Base-by-base conservation (phyloP, 2,329 filamentous ascomycete species). In the Onygena corvina region DNA sequence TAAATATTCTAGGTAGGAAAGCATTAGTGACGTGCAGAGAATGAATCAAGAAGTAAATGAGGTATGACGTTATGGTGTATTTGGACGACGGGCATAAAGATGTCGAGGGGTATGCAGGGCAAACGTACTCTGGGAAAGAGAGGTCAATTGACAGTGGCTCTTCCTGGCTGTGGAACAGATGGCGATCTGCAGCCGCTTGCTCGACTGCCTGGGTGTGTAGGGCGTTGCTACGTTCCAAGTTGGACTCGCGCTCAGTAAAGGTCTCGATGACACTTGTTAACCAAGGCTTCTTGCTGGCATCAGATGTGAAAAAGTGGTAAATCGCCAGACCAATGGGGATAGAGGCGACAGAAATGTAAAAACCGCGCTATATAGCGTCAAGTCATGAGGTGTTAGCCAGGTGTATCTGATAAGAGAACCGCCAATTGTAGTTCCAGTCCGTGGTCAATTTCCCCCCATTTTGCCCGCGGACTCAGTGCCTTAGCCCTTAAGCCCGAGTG, bases 91-190 rank as follows among this genome's bases (percentile, higher is more conserved):
- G 21, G 6, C 25, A 18, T 31, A 40, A 14, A 23, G 14, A 16
- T n/a, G 44, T 18, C 4, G 49, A 25, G 36, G 23, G 49, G 33
- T 33, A n/a, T 30, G 44, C 21, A 44, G 46, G 18, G 47, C 34
- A 48, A n/a, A 76, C 80, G 54, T 75, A 84, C 81, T 84, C 81
- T 29, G 76, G 79, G 58, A 76, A 79, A 60, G 67, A 76, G 63
- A 84, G 63, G 16, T 78, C 71, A 38, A 79, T 67, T 48, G 66
- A 69, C 55, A 70, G 65, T 18, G 66, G 59, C 16, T 59, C 59
- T 23, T 57, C 58, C 50, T 66, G 64, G 51, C 66, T 70, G 25
- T 72, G 68, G 61, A 82, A 81, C 56, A 84, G 62, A 56, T 80
- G 76, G 53, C 76, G 69, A 61, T 84, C 80, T 46, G 70, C 66